A percentile compares a stretch with the other conserved stretches of the same genome.
Evolutionary conservation across 257 asterid species (phyloP).

Genomic region (Prunella vulgaris): DNA sequence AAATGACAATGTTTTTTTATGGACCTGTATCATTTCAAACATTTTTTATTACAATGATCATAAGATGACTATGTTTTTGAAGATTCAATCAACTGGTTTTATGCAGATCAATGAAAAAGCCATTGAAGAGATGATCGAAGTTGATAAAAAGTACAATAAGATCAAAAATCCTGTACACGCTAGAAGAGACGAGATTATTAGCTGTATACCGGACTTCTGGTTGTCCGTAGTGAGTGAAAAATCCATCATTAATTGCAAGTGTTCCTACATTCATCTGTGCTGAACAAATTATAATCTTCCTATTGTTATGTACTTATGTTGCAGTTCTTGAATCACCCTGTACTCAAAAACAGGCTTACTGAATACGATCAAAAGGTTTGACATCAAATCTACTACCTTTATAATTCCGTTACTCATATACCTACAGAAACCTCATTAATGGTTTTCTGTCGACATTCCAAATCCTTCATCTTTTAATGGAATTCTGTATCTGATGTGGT

Average conservation of each 20-base stretch:
- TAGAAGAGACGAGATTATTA: constrained; percentile 38
- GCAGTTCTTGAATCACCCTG: constrained; percentile 62
- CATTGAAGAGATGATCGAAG: constrained; percentile 32
- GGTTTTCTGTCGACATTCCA: too few relatives aligned
- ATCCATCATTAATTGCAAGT: constrained; percentile 4
- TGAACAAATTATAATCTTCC: neutral
- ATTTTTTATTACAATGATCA: neutral
- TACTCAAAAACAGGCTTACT: constrained; percentile 38
- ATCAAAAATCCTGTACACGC: constrained; percentile 41
- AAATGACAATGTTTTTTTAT: too few relatives aligned
- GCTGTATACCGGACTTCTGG: constrained; percentile 56
- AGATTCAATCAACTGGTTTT: constrained; percentile 15
- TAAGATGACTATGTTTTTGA: constrained; percentile 1
- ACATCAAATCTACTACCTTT: neutral
- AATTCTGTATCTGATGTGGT: too few relatives aligned
- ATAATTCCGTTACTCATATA: constrained; percentile 4
- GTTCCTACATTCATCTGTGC: constrained; percentile 1
- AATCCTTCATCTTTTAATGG: too few relatives aligned
- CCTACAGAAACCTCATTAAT: too few relatives aligned
- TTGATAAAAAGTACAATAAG: constrained; percentile 40
- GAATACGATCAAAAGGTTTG: constrained; percentile 50
- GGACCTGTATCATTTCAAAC: constrained; percentile 5
- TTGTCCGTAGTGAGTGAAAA: constrained; percentile 39
- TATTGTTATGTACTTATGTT: neutral
- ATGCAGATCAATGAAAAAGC: constrained; percentile 50